These are phyloP conservation scores for Moniliella sp. DNA, from an alignment of 1,284 basidiomycete species.

Conservation along the genomic window DNA sequence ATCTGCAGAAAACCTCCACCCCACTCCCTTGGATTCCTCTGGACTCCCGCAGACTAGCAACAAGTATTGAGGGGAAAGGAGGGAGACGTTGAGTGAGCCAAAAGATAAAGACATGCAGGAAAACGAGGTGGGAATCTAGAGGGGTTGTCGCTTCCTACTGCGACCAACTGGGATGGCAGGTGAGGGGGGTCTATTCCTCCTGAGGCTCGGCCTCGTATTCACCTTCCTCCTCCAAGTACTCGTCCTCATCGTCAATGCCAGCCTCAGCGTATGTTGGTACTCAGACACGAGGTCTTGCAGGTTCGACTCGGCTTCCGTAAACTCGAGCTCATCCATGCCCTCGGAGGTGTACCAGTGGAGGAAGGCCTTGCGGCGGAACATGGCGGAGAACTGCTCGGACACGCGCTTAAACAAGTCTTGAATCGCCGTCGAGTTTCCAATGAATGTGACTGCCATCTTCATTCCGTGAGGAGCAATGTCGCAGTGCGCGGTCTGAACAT, in stretches of 20 bases:
- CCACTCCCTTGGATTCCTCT: too few relatives aligned
- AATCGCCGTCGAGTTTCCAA: conserved; percentile 33
- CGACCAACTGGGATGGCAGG: not conserved
- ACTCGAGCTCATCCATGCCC: conserved; percentile 36
- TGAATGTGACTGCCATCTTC: conserved; percentile 34
- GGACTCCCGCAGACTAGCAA: too few relatives aligned
- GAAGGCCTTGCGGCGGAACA: conserved; percentile 35
- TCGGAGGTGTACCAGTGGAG: conserved; percentile 35
- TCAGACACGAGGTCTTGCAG: conserved; percentile 36
- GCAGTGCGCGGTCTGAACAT: conserved; percentile 31
- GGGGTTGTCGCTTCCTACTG: too few relatives aligned
- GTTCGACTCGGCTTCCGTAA: conserved; percentile 34
- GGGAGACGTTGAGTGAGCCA: too few relatives aligned
- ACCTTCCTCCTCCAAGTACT: conserved; percentile 1
- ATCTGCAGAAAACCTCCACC: too few relatives aligned
- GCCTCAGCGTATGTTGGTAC: conserved; percentile 21
- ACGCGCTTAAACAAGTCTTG: conserved; percentile 38
- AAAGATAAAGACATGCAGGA: too few relatives aligned
- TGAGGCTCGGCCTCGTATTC: not conserved
- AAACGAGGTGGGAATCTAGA: too few relatives aligned
- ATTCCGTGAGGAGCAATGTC: conserved; percentile 28
- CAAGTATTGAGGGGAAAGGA: too few relatives aligned
- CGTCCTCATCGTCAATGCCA: conserved; percentile 8
- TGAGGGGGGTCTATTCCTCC: not conserved
- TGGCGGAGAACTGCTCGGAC: conserved; percentile 33